phyloP scores from a whole-genome alignment of 192 early-diverging fungal genomes.

The Coemansia interrupta region DNA sequence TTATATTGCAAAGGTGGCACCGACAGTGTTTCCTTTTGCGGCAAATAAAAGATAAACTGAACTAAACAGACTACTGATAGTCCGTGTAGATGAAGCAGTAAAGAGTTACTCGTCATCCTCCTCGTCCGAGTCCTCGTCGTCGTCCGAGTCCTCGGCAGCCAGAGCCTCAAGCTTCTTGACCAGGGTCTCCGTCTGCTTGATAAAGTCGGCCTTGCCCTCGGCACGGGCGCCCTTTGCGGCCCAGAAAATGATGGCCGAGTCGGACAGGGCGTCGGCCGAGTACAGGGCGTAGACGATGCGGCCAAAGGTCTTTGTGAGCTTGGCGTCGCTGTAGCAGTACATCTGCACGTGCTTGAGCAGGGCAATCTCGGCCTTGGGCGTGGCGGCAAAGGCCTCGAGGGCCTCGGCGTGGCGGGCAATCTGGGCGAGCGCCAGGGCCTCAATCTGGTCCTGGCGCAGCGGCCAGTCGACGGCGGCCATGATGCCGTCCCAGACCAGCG shows the following conservation, averaged over 20 bases:
- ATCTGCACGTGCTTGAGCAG: slow-evolving; percentile 84
- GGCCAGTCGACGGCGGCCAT: slow-evolving; percentile 77
- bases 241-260: slow-evolving; percentile 93
- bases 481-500: slow-evolving; percentile 79
- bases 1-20: too few species aligned
- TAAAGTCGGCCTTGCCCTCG: slow-evolving; percentile 84
- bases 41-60: neutral
- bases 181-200: slow-evolving; percentile 92
- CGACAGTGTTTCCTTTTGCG: too few species aligned
- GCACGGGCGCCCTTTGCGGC: slow-evolving; percentile 82
- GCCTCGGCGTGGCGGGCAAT: slow-evolving; percentile 69
- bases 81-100: too few species aligned
- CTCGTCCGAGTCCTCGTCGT: slow-evolving; percentile 44
- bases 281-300: slow-evolving; percentile 80
- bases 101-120: neutral
- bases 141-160: slow-evolving; percentile 63
- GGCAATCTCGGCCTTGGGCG: slow-evolving; percentile 67
- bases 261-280: slow-evolving; percentile 86
- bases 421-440: slow-evolving; percentile 63
- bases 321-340: slow-evolving; percentile 83
- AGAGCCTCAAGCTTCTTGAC: slow-evolving; percentile 73
- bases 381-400: slow-evolving; percentile 63
- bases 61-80: neutral
- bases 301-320: slow-evolving; percentile 83
- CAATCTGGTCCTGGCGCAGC: slow-evolving; percentile 79